Conservation (phyloP, 2,329 filamentous ascomycete genomes). For the Neoscytalidium dimidiatum region DNA sequence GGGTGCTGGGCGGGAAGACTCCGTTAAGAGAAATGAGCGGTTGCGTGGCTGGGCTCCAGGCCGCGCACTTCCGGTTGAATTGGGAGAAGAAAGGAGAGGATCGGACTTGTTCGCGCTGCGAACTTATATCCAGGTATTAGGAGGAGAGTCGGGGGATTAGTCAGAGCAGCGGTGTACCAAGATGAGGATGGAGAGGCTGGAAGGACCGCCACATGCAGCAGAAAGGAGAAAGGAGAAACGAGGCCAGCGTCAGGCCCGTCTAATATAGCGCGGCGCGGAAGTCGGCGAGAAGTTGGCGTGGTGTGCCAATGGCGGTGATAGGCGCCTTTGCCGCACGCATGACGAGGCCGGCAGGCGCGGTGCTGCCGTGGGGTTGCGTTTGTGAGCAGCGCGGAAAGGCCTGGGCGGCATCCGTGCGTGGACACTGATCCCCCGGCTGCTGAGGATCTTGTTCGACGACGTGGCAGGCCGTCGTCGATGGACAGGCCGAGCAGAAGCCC, state of each 20-base stretch:
- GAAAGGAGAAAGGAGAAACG: background rate
- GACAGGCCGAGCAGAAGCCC: background rate
- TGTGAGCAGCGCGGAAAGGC: background rate
- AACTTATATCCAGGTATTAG: background rate
- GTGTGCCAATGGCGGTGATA: constrained; percentile 2
- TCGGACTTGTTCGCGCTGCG: background rate
- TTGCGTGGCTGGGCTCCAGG: background rate
- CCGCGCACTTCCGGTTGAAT: background rate
- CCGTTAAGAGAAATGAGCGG: background rate
- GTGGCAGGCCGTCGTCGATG: background rate
- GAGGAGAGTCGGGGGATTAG: background rate
- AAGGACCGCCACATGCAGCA: background rate
- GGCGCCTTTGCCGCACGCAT: constrained; percentile 7
- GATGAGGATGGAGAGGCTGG: background rate
- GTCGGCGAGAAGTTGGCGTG: background rate
- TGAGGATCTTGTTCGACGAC: background rate
- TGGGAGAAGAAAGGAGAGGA: background rate
- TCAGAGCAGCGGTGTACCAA: constrained; percentile 12
- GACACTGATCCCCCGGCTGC: background rate
- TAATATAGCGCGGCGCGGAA: constrained; percentile 12
- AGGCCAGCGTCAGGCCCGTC: background rate
- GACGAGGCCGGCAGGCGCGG: background rate
- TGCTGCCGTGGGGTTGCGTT: background rate
- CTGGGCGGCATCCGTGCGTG: background rate
- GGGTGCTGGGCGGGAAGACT: no score